These are phyloP conservation scores for Wickerhamia fluorescens DNA, from an alignment of 805 yeast genomes.

Conservation along the genomic window DNA sequence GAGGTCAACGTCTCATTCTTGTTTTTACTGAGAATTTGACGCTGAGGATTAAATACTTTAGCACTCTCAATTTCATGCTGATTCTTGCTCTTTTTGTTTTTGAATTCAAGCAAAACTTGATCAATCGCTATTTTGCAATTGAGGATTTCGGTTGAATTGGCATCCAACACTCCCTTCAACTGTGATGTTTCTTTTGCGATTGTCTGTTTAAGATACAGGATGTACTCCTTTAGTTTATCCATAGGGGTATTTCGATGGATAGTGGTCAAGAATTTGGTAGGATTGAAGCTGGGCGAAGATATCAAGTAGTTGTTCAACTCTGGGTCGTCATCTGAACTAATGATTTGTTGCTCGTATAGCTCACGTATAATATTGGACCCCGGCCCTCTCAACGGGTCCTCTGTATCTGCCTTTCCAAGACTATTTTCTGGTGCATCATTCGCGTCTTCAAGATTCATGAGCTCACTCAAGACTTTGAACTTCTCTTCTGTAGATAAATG, in stretches of 20 bases:
- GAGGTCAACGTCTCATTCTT: constrained; percentile 19
- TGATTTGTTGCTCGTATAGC: constrained; percentile 17
- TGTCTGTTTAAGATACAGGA: constrained; percentile 24
- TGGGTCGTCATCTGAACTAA: constrained; percentile 24
- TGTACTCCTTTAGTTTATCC: constrained; percentile 22
- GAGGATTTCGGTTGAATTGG: constrained; percentile 28
- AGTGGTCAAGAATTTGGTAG: constrained; percentile 28
- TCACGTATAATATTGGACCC: constrained; percentile 22
- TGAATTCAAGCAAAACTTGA: constrained; percentile 27
- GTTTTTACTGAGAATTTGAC: constrained; percentile 7
- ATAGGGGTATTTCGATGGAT: constrained; percentile 33
- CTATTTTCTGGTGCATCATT: constrained; percentile 4
- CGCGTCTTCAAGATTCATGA: constrained; percentile 11
- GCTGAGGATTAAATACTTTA: constrained; percentile 31
- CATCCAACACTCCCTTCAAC: constrained; percentile 29
- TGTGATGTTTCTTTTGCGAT: constrained; percentile 30
- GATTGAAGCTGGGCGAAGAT: constrained; percentile 28
- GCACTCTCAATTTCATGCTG: constrained; percentile 29
- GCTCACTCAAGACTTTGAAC: constrained; percentile 20
- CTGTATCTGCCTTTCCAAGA: constrained; percentile 15
- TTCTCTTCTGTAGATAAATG: constrained; percentile 21
- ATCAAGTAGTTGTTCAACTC: constrained; percentile 25
- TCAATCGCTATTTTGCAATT: constrained; percentile 34
- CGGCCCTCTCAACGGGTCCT: constrained; percentile 28
- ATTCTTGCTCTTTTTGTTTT: constrained; percentile 25